Conservation (phyloP, 164 flowering plant genomes). For the Dillenia suffruticosa region DNA sequence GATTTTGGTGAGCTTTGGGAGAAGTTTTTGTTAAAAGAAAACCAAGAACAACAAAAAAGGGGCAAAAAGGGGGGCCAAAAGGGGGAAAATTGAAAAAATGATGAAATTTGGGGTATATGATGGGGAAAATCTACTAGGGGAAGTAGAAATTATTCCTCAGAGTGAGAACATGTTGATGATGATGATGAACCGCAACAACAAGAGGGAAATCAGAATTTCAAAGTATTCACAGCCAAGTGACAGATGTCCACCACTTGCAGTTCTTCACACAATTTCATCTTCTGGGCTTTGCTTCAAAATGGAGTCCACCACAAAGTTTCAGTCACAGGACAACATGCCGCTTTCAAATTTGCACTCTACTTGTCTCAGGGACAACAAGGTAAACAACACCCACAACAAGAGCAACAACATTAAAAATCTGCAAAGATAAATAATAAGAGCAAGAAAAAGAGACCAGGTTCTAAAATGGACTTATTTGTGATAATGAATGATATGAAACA, state of each 20-base stretch:
- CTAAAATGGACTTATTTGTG: background rate
- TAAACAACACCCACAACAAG: conserved; percentile 23
- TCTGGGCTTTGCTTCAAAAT: conserved; percentile 82
- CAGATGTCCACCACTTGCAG: conserved; percentile 96
- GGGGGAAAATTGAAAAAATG: conserved; percentile 24
- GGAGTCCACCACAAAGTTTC: conserved; percentile 43
- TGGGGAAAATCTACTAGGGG: conserved; percentile 76
- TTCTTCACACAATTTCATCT: conserved; percentile 72
- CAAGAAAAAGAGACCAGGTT: conserved; percentile 1
- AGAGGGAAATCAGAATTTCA: conserved; percentile 63
- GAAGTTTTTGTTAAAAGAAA: too few species aligned
- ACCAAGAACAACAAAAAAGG: too few species aligned
- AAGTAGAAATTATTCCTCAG: conserved; percentile 64
- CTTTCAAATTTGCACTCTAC: conserved; percentile 68
- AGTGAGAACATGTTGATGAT: conserved; percentile 17
- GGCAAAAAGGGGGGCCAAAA: too few species aligned
- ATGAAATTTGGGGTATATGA: conserved; percentile 59
- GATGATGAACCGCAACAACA: conserved; percentile 21
- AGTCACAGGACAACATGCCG: conserved; percentile 46
- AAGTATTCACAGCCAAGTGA: conserved; percentile 79
- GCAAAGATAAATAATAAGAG: too few species aligned
- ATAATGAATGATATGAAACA: too few species aligned
- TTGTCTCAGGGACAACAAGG: conserved; percentile 97
- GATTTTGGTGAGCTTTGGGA: too few species aligned
- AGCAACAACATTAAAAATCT: too few species aligned